Percentiles rank a stretch among this genome's conserved stretches.
phyloP scores from a whole-genome alignment of 129 eudicot genomes.

The Ambrosia artemisiifolia region DNA sequence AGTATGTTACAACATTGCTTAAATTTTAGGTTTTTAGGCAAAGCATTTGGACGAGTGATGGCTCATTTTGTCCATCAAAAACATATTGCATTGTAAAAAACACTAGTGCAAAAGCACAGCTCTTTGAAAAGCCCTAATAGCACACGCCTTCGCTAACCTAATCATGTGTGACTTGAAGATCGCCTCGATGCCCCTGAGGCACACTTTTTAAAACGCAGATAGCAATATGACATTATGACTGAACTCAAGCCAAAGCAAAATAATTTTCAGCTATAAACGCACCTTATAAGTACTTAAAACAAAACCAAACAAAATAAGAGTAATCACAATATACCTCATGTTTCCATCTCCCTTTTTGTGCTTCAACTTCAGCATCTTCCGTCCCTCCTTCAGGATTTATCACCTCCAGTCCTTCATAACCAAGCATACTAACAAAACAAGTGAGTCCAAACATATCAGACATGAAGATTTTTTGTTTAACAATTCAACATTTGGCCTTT shows the following conservation, averaged over 20 bases:
- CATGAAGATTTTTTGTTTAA: neutral
- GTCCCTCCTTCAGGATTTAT: constrained; percentile 85
- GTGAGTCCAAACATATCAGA: constrained; percentile 11
- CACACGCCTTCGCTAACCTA: neutral
- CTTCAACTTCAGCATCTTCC: constrained; percentile 90
- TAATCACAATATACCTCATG: constrained; percentile 48
- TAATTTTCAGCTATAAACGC: neutral
- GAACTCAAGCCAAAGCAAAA: neutral
- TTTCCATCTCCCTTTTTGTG: constrained; percentile 86
- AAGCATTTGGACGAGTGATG: neutral
- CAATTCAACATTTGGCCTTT: neutral
- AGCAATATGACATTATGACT: neutral
- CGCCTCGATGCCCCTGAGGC: neutral
- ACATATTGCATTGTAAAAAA: no score
- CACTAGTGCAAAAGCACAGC: neutral
- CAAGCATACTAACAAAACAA: constrained; percentile 44
- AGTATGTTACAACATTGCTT: neutral
- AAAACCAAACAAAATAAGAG: neutral
- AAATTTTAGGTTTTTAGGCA: neutral
- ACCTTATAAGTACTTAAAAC: neutral
- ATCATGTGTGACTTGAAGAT: neutral
- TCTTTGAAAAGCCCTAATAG: neutral
- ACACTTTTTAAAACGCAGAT: neutral
- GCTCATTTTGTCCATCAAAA: neutral
- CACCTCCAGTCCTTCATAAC: constrained; percentile 78